Evolutionary conservation across 108 stramenopile genomes (phyloP), one percentile per base, ranked within the genome.

Genomic region (Pseudonitzschia multiseries): DNA sequence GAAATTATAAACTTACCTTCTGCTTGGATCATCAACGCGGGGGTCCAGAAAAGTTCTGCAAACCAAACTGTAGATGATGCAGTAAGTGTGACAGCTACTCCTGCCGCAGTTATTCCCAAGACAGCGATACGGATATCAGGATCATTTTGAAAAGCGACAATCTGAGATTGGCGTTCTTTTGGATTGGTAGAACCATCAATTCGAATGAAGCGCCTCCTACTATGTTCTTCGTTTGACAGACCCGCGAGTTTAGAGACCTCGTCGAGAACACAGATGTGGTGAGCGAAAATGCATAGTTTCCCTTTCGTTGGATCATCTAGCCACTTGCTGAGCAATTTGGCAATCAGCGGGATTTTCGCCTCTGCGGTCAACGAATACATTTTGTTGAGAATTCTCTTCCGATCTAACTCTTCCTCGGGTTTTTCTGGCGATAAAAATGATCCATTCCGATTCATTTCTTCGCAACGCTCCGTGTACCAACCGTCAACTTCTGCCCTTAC

Each of bases 1-100:
- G 57, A 31, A 26, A 15, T 5, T 27, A 59, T 27, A 9, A 15
- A 89, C 40, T 91, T 80, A 84, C 94, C 96, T 84, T 99, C 99
- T 8, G 99, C 99, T 75, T 99, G 99, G 66, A 97, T 87, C 93
- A 99, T 92, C 53, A 98, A 78, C 14, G 93, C 96, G 2, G 98
- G 97, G 29, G 97, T 97, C 96, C 96, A 97, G 71, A 96, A 97
- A 18, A 99, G 84, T 76, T 99, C 99, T 28, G 97, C 91, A 70
- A 99, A 99, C 84, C 96, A 92, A 20, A 98, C 97, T 24, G 92
- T 93, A 40, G 90, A 93, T n/a, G 97, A 92, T 8, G 98, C 98
- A 18, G 99, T 99, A 43, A 99, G 80, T 17, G 99, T 99, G 17
- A 99, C 90, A 57, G 95, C 99, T 9, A 97, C 93, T 13, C 99